A percentile compares a stretch with the other conserved stretches of the same genome.
Conservation (phyloP, 768 basidiomycete genomes). For the Mycena rebaudengoi region DNA sequence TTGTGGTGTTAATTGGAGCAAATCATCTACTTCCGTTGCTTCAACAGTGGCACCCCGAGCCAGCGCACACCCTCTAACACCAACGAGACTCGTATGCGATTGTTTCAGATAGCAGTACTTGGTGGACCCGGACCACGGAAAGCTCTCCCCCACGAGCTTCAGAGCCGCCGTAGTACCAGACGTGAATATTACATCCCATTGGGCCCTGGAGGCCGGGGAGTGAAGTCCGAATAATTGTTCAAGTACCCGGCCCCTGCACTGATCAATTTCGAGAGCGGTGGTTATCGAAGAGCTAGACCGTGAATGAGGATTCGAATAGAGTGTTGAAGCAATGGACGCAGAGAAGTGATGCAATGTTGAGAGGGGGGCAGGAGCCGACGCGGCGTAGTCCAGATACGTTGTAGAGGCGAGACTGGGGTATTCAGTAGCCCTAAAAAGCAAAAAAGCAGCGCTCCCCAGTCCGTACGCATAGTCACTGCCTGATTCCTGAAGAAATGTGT, state of each 20-base stretch:
- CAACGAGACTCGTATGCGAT: conserved; percentile 66
- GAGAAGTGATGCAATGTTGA: conserved; percentile 19
- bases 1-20: conserved; percentile 52
- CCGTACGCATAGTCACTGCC: conserved; percentile 21
- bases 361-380: conserved; percentile 15
- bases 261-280: conserved; percentile 25
- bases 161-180: conserved; percentile 63
- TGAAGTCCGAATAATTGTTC: conserved; percentile 24
- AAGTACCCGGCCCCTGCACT: conserved; percentile 20
- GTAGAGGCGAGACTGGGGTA: conserved; percentile 20
- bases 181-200: conserved; percentile 66
- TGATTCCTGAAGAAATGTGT: conserved; percentile 7
- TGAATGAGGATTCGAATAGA: conserved; percentile 29
- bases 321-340: conserved; percentile 5
- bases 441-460: conserved; percentile 11
- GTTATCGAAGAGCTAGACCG: conserved; percentile 21
- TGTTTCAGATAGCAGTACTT: conserved; percentile 58
- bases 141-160: conserved; percentile 65
- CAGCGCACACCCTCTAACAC: conserved; percentile 58
- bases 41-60: conserved; percentile 47
- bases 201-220: conserved; percentile 45
- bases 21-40: conserved; percentile 53
- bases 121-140: conserved; percentile 50
- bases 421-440: conserved; percentile 1
- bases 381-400: conserved; percentile 28